Base-by-base conservation (phyloP, 148 eudicot species). In the Polygonum maritimum region DNA sequence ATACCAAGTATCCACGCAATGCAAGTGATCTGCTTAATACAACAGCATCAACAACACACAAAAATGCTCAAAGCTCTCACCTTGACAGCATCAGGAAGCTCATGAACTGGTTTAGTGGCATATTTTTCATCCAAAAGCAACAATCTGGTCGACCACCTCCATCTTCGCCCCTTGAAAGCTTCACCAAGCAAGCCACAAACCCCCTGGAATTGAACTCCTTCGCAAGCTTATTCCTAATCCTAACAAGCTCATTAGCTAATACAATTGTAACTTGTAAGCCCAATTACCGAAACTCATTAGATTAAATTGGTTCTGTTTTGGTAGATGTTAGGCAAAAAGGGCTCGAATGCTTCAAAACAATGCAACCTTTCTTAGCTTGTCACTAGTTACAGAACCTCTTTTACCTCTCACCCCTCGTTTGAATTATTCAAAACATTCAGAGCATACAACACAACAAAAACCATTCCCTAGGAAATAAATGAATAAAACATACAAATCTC, bases 31-130 rank as follows among this genome's bases (percentile, higher is more conserved):
- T 67, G 21, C 44, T 67, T 5, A 67, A 31, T 10, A 63, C 6
- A 11, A 33, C 31, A 26, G 1, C 31, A 26, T 26, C 3, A 12
- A 63, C 38, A 63, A 63, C 13, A 12, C 40, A 26, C 18, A 12
- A 13, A 62, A 63, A 13, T 3, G 39, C 39, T 31, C 39, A 26
- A 26, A 26, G 31, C 31, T 26, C 31, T 26, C 31, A 67, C 98
- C 98, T 94, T 87, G 51, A 94, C 83, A 62, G 97, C 97, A 84
- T 89, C 88, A 35, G 97, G 98, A 83, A 94, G 88, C 74, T 92
- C 87, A 18, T 83, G 85, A 71, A 85, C 74, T 33, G 74, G 36
- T 47, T 82, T 88, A 52, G 81, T 54, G 1, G 86, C 89, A 71
- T 76, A 87, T 69, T 78, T 77, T 55, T 94, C 98, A 82, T 94